Percentiles rank a stretch among this genome's conserved stretches.
phyloP scores from a whole-genome alignment of 1,139 yeast genomes.

The Saccharomyces hybrid region DNA sequence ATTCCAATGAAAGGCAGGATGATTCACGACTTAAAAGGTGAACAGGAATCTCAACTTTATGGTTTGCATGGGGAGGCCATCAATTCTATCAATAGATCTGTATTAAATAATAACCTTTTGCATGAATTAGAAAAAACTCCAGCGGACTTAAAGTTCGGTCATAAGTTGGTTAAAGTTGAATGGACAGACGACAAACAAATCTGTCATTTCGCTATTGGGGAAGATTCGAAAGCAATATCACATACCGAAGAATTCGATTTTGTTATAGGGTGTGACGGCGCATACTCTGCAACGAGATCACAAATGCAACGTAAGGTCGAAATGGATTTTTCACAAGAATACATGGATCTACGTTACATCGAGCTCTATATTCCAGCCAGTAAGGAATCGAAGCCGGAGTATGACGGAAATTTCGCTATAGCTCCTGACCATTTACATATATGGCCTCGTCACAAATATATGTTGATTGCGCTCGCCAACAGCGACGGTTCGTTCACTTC shows the following conservation, averaged over 20 bases:
- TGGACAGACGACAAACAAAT: slow-evolving; percentile 21
- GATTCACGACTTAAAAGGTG: slow-evolving; percentile 69
- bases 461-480: slow-evolving; percentile 88
- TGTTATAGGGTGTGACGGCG: slow-evolving; percentile 81
- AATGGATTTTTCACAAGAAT: slow-evolving; percentile 68
- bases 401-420: slow-evolving; percentile 37
- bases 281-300: slow-evolving; percentile 66
- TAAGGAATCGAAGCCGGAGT: slow-evolving; percentile 20
- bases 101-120: slow-evolving; percentile 56
- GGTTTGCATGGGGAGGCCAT: slow-evolving; percentile 82
- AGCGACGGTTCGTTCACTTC: slow-evolving; percentile 81
- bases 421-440: slow-evolving; percentile 80
- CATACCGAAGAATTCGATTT: slow-evolving; percentile 40
- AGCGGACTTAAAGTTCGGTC: slow-evolving; percentile 47
- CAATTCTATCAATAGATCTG: slow-evolving; percentile 75
- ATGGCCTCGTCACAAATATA: slow-evolving; percentile 83
- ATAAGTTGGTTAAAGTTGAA: slow-evolving; percentile 44
- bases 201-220: slow-evolving; percentile 24
- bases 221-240: slow-evolving; percentile 10
- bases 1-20: slow-evolving; percentile 87
- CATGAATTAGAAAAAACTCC: slow-evolving; percentile 38
- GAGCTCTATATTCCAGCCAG: slow-evolving; percentile 70
- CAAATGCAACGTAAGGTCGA: slow-evolving; percentile 61
- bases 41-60: slow-evolving; percentile 61
- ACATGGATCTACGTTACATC: slow-evolving; percentile 76